Evolutionary conservation across 2,329 filamentous ascomycete genomes (phyloP), one percentile per base, ranked within the genome.

Genomic region (Epichloe amarillans): DNA sequence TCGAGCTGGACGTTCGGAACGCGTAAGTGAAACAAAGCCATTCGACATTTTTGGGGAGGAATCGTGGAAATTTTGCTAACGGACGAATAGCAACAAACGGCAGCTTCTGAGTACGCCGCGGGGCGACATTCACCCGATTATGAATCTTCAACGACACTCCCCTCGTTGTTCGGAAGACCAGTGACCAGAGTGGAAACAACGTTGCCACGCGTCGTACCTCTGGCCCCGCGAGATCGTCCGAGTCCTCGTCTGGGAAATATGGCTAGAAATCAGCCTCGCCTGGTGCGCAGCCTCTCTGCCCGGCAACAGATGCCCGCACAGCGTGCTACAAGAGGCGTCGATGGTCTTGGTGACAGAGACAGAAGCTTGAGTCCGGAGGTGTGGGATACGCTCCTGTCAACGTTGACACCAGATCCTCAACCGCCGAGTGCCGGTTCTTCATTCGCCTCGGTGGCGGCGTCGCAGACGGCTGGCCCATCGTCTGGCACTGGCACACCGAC

Each of bases 321-420:
- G 23, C 54, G 52, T n/a, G 50, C 48, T 30, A 35, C 43, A 14
- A 46, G 53, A 15, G 57, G 53, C 4, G 45, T 84, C 1, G 83
- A 94, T 65, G 88, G 88, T 4, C 76, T 95, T 15, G 89, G 88
- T 38, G 88, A 95, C 66, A 84, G 89, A 52, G 80, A 88, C 55
- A 81, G 88, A 58, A 95, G 88, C 64, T 69, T 88, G n/a, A 89
- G 84, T 61, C 83, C 84, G 1, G 83, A 84, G 50, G 74, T 74
- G 1, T 96, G 90, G 90, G 84, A 91, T 53, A 88, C 83, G 3
- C 80, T 96, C 49, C 72, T 89, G 52, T 83, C 78, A 6, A 94
- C 87, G 0, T 77, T 96, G 54, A 83, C 86, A 0, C 87, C 88
- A 0, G 89, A 95, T 63, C 82, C 84, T 15, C 84, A 87, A 54